Percentiles rank a stretch among this genome's conserved stretches.
Conservation (phyloP, 2,329 filamentous ascomycete genomes). For the Hypoxylon sp. region DNA sequence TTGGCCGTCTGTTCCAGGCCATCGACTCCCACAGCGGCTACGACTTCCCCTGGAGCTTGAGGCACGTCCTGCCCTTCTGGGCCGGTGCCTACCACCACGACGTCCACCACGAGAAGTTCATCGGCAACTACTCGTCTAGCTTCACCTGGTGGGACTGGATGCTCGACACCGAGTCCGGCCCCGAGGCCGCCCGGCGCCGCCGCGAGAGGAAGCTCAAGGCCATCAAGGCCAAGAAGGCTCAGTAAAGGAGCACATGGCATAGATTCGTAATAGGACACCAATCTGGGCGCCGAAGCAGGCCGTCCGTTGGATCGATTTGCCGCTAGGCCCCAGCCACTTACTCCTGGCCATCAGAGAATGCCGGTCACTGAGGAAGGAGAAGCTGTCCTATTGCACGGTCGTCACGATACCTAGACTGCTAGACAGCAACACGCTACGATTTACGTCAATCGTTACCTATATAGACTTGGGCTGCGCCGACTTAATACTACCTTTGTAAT, state of each 20-base stretch:
- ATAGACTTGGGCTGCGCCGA: conserved; percentile 35
- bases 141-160: conserved; percentile 99
- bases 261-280: conserved; percentile 4
- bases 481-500: conserved; percentile 36
- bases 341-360: conserved; percentile 28
- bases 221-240: conserved; percentile 72
- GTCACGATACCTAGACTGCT: conserved; percentile 4
- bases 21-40: conserved; percentile 98
- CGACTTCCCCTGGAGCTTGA: conserved; percentile 97
- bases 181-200: conserved; percentile 84
- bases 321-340: conserved; percentile 7
- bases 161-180: conserved; percentile 91
- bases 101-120: conserved; percentile 96
- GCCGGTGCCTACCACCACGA: conserved; percentile 97
- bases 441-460: conserved; percentile 33
- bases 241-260: conserved; percentile 57
- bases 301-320: not conserved
- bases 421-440: conserved; percentile 21
- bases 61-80: conserved; percentile 97
- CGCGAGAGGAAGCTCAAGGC: conserved; percentile 77
- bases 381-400: conserved; percentile 13
- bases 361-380: conserved; percentile 28
- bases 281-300: conserved; percentile 9
- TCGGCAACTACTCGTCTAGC: conserved; percentile 96
- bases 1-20: conserved; percentile 91